phyloP scores from a whole-genome alignment of 78 protist genomes.

The Chrysochromulina tobinii region DNA sequence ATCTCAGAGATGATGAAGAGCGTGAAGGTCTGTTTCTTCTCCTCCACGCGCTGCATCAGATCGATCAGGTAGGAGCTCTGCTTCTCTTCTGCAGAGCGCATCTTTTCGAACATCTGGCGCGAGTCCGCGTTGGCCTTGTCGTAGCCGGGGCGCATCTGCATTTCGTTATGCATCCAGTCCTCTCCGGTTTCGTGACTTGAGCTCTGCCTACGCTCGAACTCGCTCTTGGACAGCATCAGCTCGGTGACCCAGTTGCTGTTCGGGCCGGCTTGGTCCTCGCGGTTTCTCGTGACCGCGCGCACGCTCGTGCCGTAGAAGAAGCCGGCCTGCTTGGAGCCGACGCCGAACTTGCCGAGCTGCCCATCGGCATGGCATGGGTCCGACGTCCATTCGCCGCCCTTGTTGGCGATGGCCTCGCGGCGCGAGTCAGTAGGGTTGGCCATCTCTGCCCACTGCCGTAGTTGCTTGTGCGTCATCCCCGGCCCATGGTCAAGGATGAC shows the following conservation, averaged over 20 bases:
- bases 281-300: neutral
- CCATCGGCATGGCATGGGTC: neutral
- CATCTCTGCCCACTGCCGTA: neutral
- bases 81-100: no score
- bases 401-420: neutral
- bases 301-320: neutral
- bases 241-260: no score
- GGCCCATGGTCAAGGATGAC: neutral
- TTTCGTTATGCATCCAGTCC: neutral
- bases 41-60: neutral
- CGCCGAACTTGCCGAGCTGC: neutral
- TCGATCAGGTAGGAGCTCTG: neutral
- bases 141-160: neutral
- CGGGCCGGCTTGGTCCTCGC: neutral
- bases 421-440: neutral
- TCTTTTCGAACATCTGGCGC: no score
- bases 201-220: neutral
- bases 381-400: neutral
- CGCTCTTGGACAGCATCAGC: neutral
- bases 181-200: neutral
- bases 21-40: neutral
- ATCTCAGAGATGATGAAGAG: neutral
- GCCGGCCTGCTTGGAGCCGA: neutral
- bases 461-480: neutral
- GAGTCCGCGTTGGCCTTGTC: no score